These are phyloP conservation scores for Debaryomycetaceae sp. DNA, from an alignment of 1,139 yeast species.

Conservation along the genomic window DNA sequence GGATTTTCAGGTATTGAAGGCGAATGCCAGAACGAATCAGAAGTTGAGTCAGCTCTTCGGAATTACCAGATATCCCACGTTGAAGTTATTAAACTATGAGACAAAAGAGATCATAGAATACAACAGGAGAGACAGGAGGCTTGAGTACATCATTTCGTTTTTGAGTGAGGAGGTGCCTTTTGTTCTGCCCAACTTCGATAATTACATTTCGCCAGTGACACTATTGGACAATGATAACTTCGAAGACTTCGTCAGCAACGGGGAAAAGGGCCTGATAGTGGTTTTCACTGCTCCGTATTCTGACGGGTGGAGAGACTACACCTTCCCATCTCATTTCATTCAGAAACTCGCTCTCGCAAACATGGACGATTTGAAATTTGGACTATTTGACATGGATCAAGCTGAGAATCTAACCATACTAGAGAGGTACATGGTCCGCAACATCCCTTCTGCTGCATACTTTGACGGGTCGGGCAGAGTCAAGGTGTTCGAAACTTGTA, in stretches of 20 bases:
- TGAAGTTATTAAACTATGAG: constrained; percentile 26
- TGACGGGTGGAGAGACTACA: constrained; percentile 29
- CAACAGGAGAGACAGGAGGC: constrained; percentile 17
- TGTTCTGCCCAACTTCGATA: constrained; percentile 17
- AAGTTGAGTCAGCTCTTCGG: constrained; percentile 23
- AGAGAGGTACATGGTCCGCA: constrained; percentile 23
- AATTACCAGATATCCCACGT: constrained; percentile 29
- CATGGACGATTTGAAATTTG: constrained; percentile 15
- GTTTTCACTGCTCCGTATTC: constrained; percentile 24
- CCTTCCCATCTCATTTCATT: constrained; percentile 34
- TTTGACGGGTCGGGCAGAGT: constrained; percentile 18
- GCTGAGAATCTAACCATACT: constrained; percentile 17
- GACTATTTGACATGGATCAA: constrained; percentile 24
- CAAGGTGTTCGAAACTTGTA: constrained; percentile 13
- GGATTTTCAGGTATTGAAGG: constrained; percentile 28
- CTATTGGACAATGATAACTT: constrained; percentile 7
- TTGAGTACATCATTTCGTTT: constrained; percentile 22
- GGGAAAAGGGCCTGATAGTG: constrained; percentile 16
- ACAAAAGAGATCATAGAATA: constrained; percentile 26
- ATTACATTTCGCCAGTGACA: constrained; percentile 13
- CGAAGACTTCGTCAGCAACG: constrained; percentile 2
- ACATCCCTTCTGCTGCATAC: constrained; percentile 33
- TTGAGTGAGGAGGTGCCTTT: constrained; percentile 14
- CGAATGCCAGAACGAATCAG: constrained; percentile 24
- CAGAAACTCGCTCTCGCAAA: constrained; percentile 23